Evolutionary conservation across 2,329 filamentous ascomycete species (phyloP).

Genomic region (Laburnicola sp.): DNA sequence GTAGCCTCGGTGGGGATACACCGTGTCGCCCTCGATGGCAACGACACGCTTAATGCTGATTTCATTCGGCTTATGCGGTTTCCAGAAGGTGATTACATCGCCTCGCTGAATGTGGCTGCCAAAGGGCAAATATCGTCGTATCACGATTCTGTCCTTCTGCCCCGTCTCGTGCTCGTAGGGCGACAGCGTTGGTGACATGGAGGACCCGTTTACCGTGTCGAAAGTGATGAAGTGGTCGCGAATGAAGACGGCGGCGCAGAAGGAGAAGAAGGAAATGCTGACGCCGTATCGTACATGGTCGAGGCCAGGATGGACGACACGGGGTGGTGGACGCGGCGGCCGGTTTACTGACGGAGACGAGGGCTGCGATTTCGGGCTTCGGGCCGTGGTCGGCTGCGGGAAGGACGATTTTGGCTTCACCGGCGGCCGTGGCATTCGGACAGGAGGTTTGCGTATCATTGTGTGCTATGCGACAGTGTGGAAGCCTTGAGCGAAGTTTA

Average conservation of each 20-base stretch:
- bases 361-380: constrained; percentile 7
- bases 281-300: constrained; percentile 19
- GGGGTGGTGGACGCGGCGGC: background rate
- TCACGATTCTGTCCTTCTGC: constrained; percentile 43
- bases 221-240: constrained; percentile 48
- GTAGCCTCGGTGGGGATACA: constrained; percentile 57
- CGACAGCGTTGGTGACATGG: constrained; percentile 53
- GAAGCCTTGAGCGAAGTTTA: background rate
- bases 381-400: constrained; percentile 10
- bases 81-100: constrained; percentile 51
- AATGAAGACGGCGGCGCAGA: constrained; percentile 31
- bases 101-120: constrained; percentile 42
- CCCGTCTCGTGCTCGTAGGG: constrained; percentile 48
- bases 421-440: constrained; percentile 16
- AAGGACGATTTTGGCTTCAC: constrained; percentile 6
- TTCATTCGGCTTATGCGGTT: constrained; percentile 68
- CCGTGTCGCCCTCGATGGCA: constrained; percentile 75
- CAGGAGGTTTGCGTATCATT: constrained; percentile 33
- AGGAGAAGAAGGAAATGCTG: constrained; percentile 17
- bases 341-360: constrained; percentile 4
- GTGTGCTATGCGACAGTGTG: background rate
- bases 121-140: constrained; percentile 25
- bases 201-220: constrained; percentile 45
- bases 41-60: constrained; percentile 81
- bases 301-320: background rate